These are phyloP conservation scores for Filobasidium floriforme DNA, from an alignment of 768 basidiomycete genomes.

Conservation along the genomic window DNA sequence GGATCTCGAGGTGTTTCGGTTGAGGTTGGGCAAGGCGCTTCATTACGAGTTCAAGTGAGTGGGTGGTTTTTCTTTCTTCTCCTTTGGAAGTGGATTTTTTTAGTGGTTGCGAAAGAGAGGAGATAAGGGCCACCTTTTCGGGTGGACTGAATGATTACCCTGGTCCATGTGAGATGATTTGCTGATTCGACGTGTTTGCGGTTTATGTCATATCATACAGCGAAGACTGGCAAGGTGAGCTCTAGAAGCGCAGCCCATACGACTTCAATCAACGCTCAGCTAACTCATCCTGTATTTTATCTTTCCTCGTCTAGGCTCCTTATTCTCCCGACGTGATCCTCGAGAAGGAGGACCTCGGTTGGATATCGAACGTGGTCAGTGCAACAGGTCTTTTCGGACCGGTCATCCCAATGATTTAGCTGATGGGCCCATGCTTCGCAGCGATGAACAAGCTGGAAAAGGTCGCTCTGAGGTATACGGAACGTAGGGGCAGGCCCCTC, in stretches of 20 bases:
- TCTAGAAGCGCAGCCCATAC: slow-evolving; percentile 30
- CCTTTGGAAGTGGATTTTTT: no score
- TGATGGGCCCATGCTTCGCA: slow-evolving; percentile 26
- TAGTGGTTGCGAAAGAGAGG: no score
- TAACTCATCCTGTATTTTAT: background rate
- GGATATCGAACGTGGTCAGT: slow-evolving; percentile 69
- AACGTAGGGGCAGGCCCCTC: slow-evolving; percentile 58
- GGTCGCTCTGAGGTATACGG: slow-evolving; percentile 63
- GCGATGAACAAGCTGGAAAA: slow-evolving; percentile 73
- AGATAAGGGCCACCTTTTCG: no score
- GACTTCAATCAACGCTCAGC: background rate
- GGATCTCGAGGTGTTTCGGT: slow-evolving; percentile 71
- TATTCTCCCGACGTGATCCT: slow-evolving; percentile 77
- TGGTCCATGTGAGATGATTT: no score
- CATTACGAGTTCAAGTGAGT: slow-evolving; percentile 79
- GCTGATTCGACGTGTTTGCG: no score
- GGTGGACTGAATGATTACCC: no score
- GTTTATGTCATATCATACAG: background rate
- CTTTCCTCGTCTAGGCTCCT: slow-evolving; percentile 27
- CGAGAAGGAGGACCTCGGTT: slow-evolving; percentile 73
- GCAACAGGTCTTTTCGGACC: background rate
- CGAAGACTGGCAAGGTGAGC: slow-evolving; percentile 56
- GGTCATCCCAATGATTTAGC: background rate
- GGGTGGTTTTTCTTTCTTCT: background rate
- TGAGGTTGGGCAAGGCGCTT: slow-evolving; percentile 74